A percentile compares a stretch with the other conserved stretches of the same genome.
Conservation (phyloP, 306 rosid species). For the Gynostemma pentaphyllum region DNA sequence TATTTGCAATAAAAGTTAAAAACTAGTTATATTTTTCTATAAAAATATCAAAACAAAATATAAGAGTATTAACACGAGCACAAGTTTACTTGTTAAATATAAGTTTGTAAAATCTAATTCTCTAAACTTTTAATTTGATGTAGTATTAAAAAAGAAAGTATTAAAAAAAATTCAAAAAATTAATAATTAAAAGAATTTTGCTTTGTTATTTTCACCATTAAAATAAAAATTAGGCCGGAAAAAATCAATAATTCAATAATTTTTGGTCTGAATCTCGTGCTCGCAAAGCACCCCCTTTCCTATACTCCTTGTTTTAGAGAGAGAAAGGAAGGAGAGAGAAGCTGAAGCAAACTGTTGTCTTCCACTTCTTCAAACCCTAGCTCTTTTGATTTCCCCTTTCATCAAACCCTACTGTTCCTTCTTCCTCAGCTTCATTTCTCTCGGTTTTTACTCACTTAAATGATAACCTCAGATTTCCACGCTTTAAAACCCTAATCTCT, state of each 20-base stretch:
- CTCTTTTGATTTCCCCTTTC: conserved; percentile 73
- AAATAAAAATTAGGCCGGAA: too few relatives aligned
- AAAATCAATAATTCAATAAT: conserved; percentile 2
- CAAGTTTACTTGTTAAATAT: too few relatives aligned
- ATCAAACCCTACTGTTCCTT: conserved; percentile 50
- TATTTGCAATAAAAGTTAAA: too few relatives aligned
- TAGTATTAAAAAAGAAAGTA: too few relatives aligned
- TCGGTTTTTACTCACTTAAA: background rate
- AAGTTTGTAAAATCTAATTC: too few relatives aligned
- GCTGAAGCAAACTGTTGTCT: conserved; percentile 76
- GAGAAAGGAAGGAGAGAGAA: background rate
- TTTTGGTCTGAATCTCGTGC: background rate
- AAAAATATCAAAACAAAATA: too few relatives aligned
- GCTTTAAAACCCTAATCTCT: conserved; percentile 2
- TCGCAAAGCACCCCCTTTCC: background rate
- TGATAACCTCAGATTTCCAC: background rate
- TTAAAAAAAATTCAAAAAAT: too few relatives aligned
- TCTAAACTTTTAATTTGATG: too few relatives aligned
- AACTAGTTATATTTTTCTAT: too few relatives aligned
- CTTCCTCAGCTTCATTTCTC: conserved; percentile 12
- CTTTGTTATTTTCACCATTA: background rate
- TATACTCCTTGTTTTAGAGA: background rate
- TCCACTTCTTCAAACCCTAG: conserved; percentile 60
- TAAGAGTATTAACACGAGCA: too few relatives aligned
- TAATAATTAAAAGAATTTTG: too few relatives aligned